Base-by-base conservation (phyloP, 331 rosid genomes). In the Malus hybrid region DNA sequence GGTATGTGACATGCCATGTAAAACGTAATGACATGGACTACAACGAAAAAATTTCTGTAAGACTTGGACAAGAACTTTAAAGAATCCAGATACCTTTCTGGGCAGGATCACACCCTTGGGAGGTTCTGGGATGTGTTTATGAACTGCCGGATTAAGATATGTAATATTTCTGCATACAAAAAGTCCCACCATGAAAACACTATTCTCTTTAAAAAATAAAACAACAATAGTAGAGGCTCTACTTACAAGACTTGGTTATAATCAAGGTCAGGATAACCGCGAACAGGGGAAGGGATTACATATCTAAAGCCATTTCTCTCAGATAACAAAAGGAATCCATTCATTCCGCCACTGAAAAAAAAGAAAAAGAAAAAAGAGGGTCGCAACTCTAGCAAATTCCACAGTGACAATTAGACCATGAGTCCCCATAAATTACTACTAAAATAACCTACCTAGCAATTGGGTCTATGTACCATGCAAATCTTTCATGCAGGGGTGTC, bases 181-280 rank as follows among this genome's bases (percentile, higher is more conserved):
- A 42, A 79, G 60, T 75, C 71, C 74, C 69, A 74, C 72, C 81
- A 71, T 82, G 66, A 84, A 78, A 61, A 71, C 24, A 10, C 8
- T 14, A 57, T 63, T 6, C 62, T 30, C 28, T 24, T 39, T 30
- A 62, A 57, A 10, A 55, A 78, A 53, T 58, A 52, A 66, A 64
- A 50, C 20, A 29, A 63, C 74, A 44, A 63, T 32, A 12, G 71
- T 39, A 33, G 34, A 66, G 78, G 77, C 5, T 26, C 30, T 79
- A 89, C 97, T 86, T 89, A 94, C 99, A 89, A 70, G 72, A 89
- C 97, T 89, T 74, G 92, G 80, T 92, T 94, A 29, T 46, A 11
- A 78, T 83, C 84, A 10, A 94, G 82, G 85, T 89, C 85, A 7
- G 68, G 90, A 75, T 89, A 88, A 61, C 96, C 96, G 42, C 69